Base-by-base conservation (phyloP, 176 grass and related monocot species). In the Carex kokanica region DNA sequence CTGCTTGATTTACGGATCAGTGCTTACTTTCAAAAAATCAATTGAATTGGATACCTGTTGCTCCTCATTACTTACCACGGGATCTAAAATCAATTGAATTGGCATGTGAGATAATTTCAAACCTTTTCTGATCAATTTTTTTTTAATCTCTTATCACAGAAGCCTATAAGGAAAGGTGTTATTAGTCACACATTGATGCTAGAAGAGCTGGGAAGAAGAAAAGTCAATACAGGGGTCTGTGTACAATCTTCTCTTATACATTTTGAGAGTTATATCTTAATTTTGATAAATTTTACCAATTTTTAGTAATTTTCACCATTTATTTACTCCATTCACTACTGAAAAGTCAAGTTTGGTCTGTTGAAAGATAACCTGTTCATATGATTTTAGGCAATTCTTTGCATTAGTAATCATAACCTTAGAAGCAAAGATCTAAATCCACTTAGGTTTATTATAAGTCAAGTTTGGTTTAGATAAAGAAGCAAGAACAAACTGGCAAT, bases 131-230 rank as follows among this genome's bases (percentile, higher is more conserved):
- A 32, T 10, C 74, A 55, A 88, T 75, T 21, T 62, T 69, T n/a
- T 25, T 34, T 56, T 78, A 75, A 73, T 54, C 24, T 88, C 60
- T 83, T 87, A 24, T 71, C 78, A 41, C 34, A 98, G 90, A 89
- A 91, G 91, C 92, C 95, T 63, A 98, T 98, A 60, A 88, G 95
- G 58, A 90, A 86, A 80, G 95, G 95, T 69, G 40, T 85, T 83
- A 73, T 93, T 63, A 88, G 85, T 87, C 92, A 90, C 57, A 91
- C 90, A 29, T 84, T 98, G 86, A 87, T 80, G 84, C 84, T 98
- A 74, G 89, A 94, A 85, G 92, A 91, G 47, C 75, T 93, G 74
- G 95, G 95, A 21, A 78, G 92, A 34, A 85, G 57, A 63, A 87
- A 84, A 62, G 59, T 88, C 20, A 87, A 86, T 78, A 49, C 82